These are phyloP conservation scores for Vaccinium corymbosum DNA, from an alignment of 148 eudicot genomes.

Conservation along the genomic window DNA sequence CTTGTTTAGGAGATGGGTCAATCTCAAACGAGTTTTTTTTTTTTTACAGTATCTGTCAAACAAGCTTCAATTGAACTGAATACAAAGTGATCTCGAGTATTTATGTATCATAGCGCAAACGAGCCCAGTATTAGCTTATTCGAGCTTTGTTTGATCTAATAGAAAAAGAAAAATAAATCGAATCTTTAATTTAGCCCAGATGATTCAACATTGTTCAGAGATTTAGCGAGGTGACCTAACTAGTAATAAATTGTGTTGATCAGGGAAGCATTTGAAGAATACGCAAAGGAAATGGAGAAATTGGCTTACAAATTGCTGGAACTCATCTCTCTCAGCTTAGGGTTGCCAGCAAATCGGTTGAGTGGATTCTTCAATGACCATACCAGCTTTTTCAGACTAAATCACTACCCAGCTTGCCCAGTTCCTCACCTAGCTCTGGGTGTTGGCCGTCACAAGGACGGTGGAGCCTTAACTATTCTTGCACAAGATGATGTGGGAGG, in stretches of 20 bases:
- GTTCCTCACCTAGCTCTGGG: slow-evolving; percentile 62
- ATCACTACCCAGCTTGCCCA: slow-evolving; percentile 71
- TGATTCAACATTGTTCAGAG: not conserved
- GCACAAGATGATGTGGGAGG: slow-evolving; percentile 90
- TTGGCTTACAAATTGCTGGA: slow-evolving; percentile 43
- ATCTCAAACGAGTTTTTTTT: not conserved
- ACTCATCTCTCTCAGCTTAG: slow-evolving; percentile 67
- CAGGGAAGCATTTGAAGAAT: slow-evolving; percentile 62
- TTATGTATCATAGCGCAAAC: not conserved
- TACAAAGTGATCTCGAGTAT: not conserved
- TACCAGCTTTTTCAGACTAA: slow-evolving; percentile 48
- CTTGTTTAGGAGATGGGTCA: not conserved
- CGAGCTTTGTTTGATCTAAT: not conserved
- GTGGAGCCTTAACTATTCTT: slow-evolving; percentile 65
- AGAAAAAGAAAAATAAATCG: no score
- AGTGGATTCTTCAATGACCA: slow-evolving; percentile 43
- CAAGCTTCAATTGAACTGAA: not conserved
- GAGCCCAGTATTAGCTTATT: not conserved
- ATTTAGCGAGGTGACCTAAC: not conserved
- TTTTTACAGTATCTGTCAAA: not conserved
- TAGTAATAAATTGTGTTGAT: not conserved
- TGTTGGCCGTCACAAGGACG: slow-evolving; percentile 72
- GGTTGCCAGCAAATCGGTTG: slow-evolving; percentile 33
- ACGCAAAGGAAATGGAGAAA: slow-evolving; percentile 48
- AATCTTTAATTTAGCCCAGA: no score